These are phyloP conservation scores for Colletotrichum magnum DNA, from an alignment of 2,329 filamentous ascomycete species.

Conservation along the genomic window DNA sequence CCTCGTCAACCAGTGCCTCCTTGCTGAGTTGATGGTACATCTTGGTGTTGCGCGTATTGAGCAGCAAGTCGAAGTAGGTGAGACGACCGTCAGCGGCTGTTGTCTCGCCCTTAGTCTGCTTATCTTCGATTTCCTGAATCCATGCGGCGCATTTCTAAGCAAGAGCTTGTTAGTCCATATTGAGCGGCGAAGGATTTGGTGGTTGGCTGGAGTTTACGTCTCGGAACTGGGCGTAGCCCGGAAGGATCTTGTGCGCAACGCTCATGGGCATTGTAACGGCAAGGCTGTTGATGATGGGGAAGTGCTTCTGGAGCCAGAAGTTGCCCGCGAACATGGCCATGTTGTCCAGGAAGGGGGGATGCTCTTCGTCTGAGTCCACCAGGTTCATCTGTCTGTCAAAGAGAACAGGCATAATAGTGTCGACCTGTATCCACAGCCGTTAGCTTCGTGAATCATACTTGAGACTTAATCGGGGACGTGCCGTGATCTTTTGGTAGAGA, in stretches of 20 bases:
- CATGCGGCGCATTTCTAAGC: slow-evolving; percentile 4
- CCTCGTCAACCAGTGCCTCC: slow-evolving; percentile 8
- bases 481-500: slow-evolving; percentile 12
- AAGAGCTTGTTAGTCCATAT: not conserved
- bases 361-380: slow-evolving; percentile 12
- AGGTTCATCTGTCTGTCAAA: slow-evolving; percentile 21
- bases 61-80: slow-evolving; percentile 16
- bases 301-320: slow-evolving; percentile 17
- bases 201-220: not conserved
- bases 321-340: slow-evolving; percentile 22
- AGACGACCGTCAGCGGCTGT: slow-evolving; percentile 1
- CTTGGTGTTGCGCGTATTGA: slow-evolving; percentile 10
- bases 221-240: slow-evolving; percentile 20
- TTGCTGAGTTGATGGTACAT: slow-evolving; percentile 12
- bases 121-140: slow-evolving; percentile 19
- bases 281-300: slow-evolving; percentile 8
- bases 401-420: slow-evolving; percentile 15
- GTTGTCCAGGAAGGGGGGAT: slow-evolving; percentile 13
- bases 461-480: not conserved
- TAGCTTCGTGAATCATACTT: not conserved
- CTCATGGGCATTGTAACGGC: slow-evolving; percentile 14
- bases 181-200: no score
- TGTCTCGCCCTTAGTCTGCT: not conserved
- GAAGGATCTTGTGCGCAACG: slow-evolving; percentile 1
- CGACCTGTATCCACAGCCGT: not conserved